Conservation (phyloP, 2,329 filamentous ascomycete genomes). For the Aspergillus amoenus region DNA sequence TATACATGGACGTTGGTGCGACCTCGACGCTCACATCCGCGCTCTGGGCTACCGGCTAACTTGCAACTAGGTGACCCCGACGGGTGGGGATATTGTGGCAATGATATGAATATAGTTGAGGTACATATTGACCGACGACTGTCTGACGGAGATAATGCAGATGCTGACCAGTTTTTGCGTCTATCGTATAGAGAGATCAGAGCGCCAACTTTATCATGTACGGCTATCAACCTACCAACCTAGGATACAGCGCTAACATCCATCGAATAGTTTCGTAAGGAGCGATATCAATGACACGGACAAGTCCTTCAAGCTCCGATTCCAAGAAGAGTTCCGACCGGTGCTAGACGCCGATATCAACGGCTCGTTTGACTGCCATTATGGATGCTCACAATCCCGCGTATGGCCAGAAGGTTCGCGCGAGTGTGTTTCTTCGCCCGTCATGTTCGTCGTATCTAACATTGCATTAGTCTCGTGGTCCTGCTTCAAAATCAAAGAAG, state of each 20-base stretch:
- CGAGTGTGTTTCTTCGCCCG: background rate
- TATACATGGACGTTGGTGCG: slow-evolving; percentile 1
- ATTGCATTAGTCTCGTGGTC: slow-evolving; percentile 21
- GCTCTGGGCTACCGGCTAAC: background rate
- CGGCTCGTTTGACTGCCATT: slow-evolving; percentile 20
- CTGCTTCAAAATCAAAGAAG: slow-evolving; percentile 26
- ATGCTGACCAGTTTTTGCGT: background rate
- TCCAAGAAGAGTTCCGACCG: slow-evolving; percentile 12
- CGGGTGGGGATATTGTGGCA: background rate
- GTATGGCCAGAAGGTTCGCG: background rate
- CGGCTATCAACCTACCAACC: background rate
- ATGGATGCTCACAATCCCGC: slow-evolving; percentile 2
- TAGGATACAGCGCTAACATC: background rate
- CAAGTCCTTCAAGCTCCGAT: background rate
- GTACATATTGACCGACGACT: background rate
- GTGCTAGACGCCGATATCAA: slow-evolving; percentile 19
- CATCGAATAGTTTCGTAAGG: background rate
- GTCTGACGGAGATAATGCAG: too few species aligned
- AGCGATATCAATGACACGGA: background rate
- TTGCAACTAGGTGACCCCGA: background rate
- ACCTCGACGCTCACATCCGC: background rate
- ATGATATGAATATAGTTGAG: background rate
- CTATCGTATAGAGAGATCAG: background rate
- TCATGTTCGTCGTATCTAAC: background rate
- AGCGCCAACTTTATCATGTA: slow-evolving; percentile 2